Evolutionary conservation across 2,329 filamentous ascomycete genomes (phyloP).

Genomic region (Zymoseptoria crescenta): DNA sequence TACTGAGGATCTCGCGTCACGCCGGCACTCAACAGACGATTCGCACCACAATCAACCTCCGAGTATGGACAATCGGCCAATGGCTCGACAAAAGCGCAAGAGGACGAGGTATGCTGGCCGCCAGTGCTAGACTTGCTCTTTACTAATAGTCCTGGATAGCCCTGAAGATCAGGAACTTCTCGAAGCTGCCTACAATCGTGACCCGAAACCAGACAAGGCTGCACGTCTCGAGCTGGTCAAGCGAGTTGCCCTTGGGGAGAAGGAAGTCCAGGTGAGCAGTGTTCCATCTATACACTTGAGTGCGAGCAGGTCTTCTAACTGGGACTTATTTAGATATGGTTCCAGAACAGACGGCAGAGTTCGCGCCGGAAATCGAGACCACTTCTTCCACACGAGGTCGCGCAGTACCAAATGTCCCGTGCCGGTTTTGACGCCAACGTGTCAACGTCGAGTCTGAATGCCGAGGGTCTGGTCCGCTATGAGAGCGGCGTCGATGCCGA

Average conservation of each 20-base stretch:
- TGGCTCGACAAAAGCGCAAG: slow-evolving; percentile 53
- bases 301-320: neutral
- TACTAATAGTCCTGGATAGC: slow-evolving; percentile 39
- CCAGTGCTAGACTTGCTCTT: neutral
- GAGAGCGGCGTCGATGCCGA: neutral
- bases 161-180: slow-evolving; percentile 83
- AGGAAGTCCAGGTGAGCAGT: slow-evolving; percentile 80
- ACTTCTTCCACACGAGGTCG: slow-evolving; percentile 68
- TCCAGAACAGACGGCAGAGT: slow-evolving; percentile 91
- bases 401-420: slow-evolving; percentile 28
- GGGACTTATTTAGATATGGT: slow-evolving; percentile 70
- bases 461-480: neutral
- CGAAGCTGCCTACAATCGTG: slow-evolving; percentile 74
- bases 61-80: slow-evolving; percentile 51
- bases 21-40: neutral
- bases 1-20: neutral
- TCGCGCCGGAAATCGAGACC: slow-evolving; percentile 83
- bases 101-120: slow-evolving; percentile 48
- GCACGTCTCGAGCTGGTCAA: slow-evolving; percentile 76
- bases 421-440: slow-evolving; percentile 2
- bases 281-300: neutral
- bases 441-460: neutral
- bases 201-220: slow-evolving; percentile 86
- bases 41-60: slow-evolving; percentile 25
- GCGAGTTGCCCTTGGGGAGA: slow-evolving; percentile 82